Percentiles rank a stretch among this genome's conserved stretches.
Conservation (phyloP, 2,329 filamentous ascomycete genomes). For the Boeremia lycopersici region DNA sequence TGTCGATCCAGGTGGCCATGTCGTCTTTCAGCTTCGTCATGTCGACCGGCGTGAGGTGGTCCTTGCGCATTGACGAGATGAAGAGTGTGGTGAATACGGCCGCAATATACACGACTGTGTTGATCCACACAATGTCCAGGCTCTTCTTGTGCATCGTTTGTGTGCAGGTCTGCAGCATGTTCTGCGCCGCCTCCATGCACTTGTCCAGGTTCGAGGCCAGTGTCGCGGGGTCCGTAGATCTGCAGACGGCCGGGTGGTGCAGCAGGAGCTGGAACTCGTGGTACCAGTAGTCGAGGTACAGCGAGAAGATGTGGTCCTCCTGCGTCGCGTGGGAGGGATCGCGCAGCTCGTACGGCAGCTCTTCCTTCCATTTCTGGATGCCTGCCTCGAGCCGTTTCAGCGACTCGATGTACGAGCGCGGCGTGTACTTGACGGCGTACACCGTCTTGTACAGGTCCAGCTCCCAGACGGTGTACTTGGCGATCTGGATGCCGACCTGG, state of each 20-base stretch:
- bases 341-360: conserved; percentile 66
- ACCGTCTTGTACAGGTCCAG: conserved; percentile 77
- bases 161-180: conserved; percentile 66
- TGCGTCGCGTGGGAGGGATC: conserved; percentile 53
- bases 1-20: conserved; percentile 71
- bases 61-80: conserved; percentile 69
- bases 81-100: conserved; percentile 76
- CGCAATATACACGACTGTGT: conserved; percentile 72
- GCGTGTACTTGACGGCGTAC: conserved; percentile 71
- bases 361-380: conserved; percentile 66
- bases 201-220: conserved; percentile 60
- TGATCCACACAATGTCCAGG: conserved; percentile 80
- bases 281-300: conserved; percentile 58
- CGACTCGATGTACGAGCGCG: conserved; percentile 66
- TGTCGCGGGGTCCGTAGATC: conserved; percentile 62
- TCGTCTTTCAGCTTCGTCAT: conserved; percentile 67
- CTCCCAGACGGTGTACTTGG: conserved; percentile 69
- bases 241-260: conserved; percentile 60
- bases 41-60: conserved; percentile 63
- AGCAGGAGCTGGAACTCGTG: conserved; percentile 58
- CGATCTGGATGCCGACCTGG: conserved; percentile 68
- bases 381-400: conserved; percentile 70
- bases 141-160: conserved; percentile 68
- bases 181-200: conserved; percentile 69
- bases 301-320: conserved; percentile 56